A percentile compares a stretch with the other conserved stretches of the same genome.
Evolutionary conservation across 306 rosid species (phyloP).

Genomic region (Styphnolobium japonicum): DNA sequence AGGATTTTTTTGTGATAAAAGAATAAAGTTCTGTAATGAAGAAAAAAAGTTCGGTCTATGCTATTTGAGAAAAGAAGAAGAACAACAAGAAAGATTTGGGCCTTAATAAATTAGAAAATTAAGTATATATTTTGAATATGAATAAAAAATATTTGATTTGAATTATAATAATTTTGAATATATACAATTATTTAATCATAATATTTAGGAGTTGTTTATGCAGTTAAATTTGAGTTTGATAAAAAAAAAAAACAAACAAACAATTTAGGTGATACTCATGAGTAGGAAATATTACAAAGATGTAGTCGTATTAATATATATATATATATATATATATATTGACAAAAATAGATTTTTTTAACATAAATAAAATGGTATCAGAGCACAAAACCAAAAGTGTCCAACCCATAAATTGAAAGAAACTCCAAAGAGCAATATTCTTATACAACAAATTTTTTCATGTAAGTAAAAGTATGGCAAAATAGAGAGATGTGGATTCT

Average conservation of each 20-base stretch:
- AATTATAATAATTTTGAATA: no score
- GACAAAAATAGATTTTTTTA: background rate
- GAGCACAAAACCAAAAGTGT: background rate
- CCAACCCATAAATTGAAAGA: background rate
- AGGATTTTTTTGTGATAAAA: background rate
- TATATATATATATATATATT: no score
- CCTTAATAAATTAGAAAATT: background rate
- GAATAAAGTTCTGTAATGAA: background rate
- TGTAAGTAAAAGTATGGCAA: background rate
- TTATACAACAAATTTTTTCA: background rate
- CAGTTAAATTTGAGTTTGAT: no score
- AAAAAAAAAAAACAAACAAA: no score
- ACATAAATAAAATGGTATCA: background rate
- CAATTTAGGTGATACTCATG: no score
- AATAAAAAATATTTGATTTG: no score
- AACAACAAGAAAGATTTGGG: background rate
- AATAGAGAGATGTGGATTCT: background rate
- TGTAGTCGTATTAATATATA: no score
- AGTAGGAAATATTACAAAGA: no score
- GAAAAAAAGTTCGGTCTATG: background rate
- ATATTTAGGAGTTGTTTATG: no score
- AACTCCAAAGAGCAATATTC: background rate
- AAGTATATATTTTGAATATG: no score
- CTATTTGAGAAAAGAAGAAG: background rate
- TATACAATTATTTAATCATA: no score